Conservation (phyloP, 208 protist species). For the Leishmania amazonensis region DNA sequence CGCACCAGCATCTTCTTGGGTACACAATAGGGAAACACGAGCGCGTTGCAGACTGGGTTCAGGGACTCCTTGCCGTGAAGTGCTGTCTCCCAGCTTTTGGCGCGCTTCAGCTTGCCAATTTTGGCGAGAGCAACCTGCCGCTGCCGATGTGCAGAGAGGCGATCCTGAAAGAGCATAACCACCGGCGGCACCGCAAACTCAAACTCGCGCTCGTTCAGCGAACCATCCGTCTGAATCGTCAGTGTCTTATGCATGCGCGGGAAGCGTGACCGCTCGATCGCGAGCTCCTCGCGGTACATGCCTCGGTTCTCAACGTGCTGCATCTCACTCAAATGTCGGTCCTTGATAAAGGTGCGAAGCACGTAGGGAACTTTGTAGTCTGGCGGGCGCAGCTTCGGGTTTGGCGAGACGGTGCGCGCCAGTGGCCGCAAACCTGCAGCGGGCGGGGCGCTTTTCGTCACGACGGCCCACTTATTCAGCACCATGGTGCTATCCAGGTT, state of each 20-base stretch:
- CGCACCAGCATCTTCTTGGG: slow-evolving; percentile 76
- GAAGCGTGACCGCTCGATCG: slow-evolving; percentile 86
- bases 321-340: slow-evolving; percentile 83
- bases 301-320: slow-evolving; percentile 91
- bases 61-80: slow-evolving; percentile 46
- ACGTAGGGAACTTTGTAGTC: slow-evolving; percentile 91
- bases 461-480: slow-evolving; percentile 90
- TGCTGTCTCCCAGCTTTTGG: slow-evolving; percentile 72
- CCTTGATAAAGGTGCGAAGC: slow-evolving; percentile 83
- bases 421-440: slow-evolving; percentile 69
- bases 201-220: slow-evolving; percentile 87
- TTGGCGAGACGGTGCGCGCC: slow-evolving; percentile 42
- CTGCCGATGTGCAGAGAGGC: slow-evolving; percentile 78
- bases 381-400: slow-evolving; percentile 67
- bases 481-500: slow-evolving; percentile 43
- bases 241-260: slow-evolving; percentile 81
- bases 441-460: slow-evolving; percentile 75
- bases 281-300: slow-evolving; percentile 90
- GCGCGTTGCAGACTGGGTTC: slow-evolving; percentile 79
- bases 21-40: slow-evolving; percentile 89
- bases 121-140: slow-evolving; percentile 82
- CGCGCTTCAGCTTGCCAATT: slow-evolving; percentile 73
- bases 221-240: slow-evolving; percentile 86
- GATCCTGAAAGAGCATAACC: slow-evolving; percentile 83
- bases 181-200: slow-evolving; percentile 88